These are phyloP conservation scores for Thelonectria rubi DNA, from an alignment of 2,329 filamentous ascomycete species.

Conservation along the genomic window DNA sequence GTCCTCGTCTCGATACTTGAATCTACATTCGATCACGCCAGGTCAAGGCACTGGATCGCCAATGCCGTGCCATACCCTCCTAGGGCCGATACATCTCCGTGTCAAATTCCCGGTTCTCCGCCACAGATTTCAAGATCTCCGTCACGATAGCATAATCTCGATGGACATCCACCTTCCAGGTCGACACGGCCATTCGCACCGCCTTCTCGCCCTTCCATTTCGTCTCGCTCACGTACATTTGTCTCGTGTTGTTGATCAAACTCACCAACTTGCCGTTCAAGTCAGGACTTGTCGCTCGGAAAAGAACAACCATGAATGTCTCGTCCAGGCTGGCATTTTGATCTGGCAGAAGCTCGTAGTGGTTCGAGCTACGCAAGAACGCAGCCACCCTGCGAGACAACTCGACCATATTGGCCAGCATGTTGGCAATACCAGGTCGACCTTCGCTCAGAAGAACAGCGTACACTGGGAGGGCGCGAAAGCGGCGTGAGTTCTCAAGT, in stretches of 20 bases:
- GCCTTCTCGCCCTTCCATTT: conserved; percentile 78
- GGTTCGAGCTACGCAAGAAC: conserved; percentile 67
- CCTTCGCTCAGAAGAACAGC: conserved; percentile 81
- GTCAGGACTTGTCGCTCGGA: conserved; percentile 71
- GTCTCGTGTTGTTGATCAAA: conserved; percentile 76
- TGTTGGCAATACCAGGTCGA: conserved; percentile 69
- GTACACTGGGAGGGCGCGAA: conserved; percentile 90
- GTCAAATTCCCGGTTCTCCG: conserved; percentile 45
- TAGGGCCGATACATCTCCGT: conserved; percentile 29
- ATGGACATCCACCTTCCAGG: conserved; percentile 78
- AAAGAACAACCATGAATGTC: conserved; percentile 75
- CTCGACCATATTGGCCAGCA: conserved; percentile 76
- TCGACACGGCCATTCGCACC: conserved; percentile 85
- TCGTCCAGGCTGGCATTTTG: conserved; percentile 55
- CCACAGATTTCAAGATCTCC: conserved; percentile 66
- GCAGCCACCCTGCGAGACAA: conserved; percentile 74
- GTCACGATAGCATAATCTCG: conserved; percentile 73
- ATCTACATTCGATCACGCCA: neutral
- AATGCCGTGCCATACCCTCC: neutral
- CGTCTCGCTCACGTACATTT: conserved; percentile 86
- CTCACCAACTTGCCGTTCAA: conserved; percentile 74
- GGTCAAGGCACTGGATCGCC: neutral
- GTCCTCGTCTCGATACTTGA: neutral
- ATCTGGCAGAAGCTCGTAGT: conserved; percentile 73
- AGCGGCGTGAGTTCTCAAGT: conserved; percentile 89